These are phyloP conservation scores for Zalaria sp. DNA, from an alignment of 2,329 filamentous ascomycete genomes.

Conservation along the genomic window DNA sequence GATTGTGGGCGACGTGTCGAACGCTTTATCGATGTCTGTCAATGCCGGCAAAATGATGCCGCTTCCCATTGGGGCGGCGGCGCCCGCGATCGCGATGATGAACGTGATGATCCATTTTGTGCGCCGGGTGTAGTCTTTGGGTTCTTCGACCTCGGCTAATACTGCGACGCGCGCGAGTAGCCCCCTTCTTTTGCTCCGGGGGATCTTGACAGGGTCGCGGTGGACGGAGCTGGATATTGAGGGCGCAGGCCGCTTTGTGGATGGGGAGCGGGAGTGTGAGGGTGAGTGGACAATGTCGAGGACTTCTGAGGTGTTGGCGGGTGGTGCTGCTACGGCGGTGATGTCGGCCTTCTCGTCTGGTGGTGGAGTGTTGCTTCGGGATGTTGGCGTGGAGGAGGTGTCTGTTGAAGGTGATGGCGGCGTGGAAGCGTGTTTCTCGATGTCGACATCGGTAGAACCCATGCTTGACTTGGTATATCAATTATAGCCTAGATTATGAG, in stretches of 20 bases:
- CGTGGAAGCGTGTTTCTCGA: too few relatives aligned
- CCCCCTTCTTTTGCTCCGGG: slow-evolving; percentile 48
- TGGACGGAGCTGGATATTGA: background rate
- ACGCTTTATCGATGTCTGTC: slow-evolving; percentile 44
- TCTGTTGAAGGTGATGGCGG: too few relatives aligned
- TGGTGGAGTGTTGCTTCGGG: too few relatives aligned
- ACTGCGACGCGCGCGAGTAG: slow-evolving; percentile 57
- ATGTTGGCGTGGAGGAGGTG: too few relatives aligned
- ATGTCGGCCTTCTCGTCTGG: too few relatives aligned
- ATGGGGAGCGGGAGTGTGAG: too few relatives aligned
- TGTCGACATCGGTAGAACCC: too few relatives aligned
- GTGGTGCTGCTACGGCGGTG: too few relatives aligned
- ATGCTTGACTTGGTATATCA: too few relatives aligned
- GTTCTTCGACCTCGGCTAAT: slow-evolving; percentile 64
- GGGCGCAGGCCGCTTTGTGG: background rate
- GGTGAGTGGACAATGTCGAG: too few relatives aligned
- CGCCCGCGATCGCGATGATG: slow-evolving; percentile 63
- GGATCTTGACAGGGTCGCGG: slow-evolving; percentile 20
- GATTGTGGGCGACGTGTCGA: slow-evolving; percentile 49
- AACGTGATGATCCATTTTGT: slow-evolving; percentile 79
- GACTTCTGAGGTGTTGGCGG: too few relatives aligned
- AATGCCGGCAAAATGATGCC: slow-evolving; percentile 66
- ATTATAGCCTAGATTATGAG: too few relatives aligned
- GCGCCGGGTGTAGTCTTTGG: slow-evolving; percentile 55
- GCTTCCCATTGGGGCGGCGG: slow-evolving; percentile 69